These are phyloP conservation scores for Trichoderma simmonsii DNA, from an alignment of 2,329 filamentous ascomycete genomes.

Conservation along the genomic window DNA sequence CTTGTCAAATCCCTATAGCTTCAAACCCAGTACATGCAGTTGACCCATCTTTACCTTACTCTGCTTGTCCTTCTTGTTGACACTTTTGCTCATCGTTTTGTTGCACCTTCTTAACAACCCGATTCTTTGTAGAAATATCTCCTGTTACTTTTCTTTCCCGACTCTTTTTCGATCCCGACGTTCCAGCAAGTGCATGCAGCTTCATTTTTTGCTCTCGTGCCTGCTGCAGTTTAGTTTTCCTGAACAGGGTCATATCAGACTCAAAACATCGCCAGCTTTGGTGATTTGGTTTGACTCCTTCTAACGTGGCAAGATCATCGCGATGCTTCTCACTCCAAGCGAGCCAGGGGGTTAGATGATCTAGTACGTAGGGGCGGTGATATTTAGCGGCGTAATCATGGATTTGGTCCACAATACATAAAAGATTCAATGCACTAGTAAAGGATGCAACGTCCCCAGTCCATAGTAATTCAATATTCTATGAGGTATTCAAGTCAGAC, in stretches of 20 bases:
- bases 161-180: not conserved
- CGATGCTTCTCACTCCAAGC: not conserved
- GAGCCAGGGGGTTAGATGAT: not conserved
- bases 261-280: not conserved
- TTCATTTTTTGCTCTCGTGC: not conserved
- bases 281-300: not conserved
- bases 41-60: not conserved
- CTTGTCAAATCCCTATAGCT: too few species aligned
- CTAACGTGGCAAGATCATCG: not conserved
- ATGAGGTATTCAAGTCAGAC: not conserved
- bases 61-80: not conserved
- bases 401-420: not conserved
- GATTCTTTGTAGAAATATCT: not conserved
- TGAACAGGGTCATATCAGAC: not conserved
- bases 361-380: not conserved
- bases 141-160: not conserved
- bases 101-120: not conserved
- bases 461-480: not conserved
- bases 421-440: not conserved
- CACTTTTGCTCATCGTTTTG: not conserved
- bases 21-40: too few species aligned
- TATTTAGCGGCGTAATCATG: not conserved
- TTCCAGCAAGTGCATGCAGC: not conserved
- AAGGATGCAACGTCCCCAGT: not conserved
- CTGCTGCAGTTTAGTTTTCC: not conserved